Evolutionary conservation across 345 rosid genomes (phyloP), one percentile per base, ranked within the genome.

Genomic region (Trapa bicornis): DNA sequence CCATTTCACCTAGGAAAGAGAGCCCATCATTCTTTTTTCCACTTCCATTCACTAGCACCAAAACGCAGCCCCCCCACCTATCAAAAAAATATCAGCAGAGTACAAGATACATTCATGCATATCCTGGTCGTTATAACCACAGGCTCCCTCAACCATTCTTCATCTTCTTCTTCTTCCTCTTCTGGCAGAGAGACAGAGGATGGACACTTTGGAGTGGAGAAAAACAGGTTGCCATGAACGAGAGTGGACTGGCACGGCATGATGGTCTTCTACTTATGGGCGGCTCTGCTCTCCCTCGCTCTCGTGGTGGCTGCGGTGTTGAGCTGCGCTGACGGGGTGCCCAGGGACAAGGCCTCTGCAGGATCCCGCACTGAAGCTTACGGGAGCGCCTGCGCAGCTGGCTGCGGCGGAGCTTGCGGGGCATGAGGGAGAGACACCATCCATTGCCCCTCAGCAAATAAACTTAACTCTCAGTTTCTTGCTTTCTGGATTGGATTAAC

Each of bases 321-420:
- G 68, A 69, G 84, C 29, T 87, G 92, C 50, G 86, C 87, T 35
- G 81, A 69, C 16, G 83, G 87, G 37, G 82, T 81, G 56, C 76
- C 89, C 67, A 78, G 80, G 64, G 85, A 79, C 70, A 74, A 72
- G 63, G 43, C 71, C 66, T 74, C 83, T 13, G 33, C 69, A 11
- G 9, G 83, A 1, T 6, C 83, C 63, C 72, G 75, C 53, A 65
- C 66, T 14, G 74, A 75, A 9, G 70, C 68, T 38, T 65, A 75
- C 35, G 80, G 70, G 36, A 73, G 83, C 8, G 4, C 76, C 3
- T 83, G 87, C 11, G 75, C 64, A 0, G 79, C 79, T 11, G 87
- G 71, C 0, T 84, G 91, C 16, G 87, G 89, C 0, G 82, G 75
- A 2, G 86, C 66, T 48, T 86, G 87, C 68, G 88, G 91, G 29